Percentiles rank a stretch among this genome's conserved stretches.
phyloP scores from a whole-genome alignment of 164 flowering plant genomes.

The Paratinospora sagittata region DNA sequence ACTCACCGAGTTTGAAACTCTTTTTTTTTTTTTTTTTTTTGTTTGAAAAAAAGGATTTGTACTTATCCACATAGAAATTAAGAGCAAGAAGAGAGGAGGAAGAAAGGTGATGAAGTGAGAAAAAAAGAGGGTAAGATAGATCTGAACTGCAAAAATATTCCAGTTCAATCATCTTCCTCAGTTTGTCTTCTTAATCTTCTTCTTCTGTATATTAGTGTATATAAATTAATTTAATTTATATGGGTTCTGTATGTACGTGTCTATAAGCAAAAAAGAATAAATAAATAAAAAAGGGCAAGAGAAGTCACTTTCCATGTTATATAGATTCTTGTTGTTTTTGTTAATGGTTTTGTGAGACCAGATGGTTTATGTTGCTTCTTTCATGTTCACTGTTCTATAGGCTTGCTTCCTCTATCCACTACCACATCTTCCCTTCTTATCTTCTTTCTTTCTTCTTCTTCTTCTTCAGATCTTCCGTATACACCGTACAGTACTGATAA shows the following conservation, averaged over 20 bases:
- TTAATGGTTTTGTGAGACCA: slow-evolving; percentile 11
- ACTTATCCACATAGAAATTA: slow-evolving; percentile 42
- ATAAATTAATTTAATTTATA: no score
- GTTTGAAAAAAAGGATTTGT: slow-evolving; percentile 27
- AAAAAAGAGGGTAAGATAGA: neutral
- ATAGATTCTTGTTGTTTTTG: slow-evolving; percentile 10
- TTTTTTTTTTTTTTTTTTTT: no score
- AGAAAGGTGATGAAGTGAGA: slow-evolving; percentile 1
- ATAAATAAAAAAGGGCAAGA: slow-evolving; percentile 10
- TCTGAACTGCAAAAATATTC: no score
- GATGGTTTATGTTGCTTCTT: slow-evolving; percentile 44
- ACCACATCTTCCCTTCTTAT: slow-evolving; percentile 24
- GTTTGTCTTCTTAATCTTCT: neutral
- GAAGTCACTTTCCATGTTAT: slow-evolving; percentile 27
- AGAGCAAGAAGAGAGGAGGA: slow-evolving; percentile 7
- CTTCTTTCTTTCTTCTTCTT: slow-evolving; percentile 5
- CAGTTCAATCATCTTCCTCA: neutral
- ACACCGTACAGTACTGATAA: no score
- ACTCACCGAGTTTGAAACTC: neutral
- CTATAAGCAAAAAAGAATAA: no score
- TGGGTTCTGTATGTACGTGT: no score
- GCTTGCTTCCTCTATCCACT: slow-evolving; percentile 45
- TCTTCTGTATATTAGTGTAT: neutral
- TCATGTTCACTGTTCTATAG: neutral
- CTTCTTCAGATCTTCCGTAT: no score